Base-by-base conservation (phyloP, 805 yeast genomes). In the Priceomyces medius region DNA sequence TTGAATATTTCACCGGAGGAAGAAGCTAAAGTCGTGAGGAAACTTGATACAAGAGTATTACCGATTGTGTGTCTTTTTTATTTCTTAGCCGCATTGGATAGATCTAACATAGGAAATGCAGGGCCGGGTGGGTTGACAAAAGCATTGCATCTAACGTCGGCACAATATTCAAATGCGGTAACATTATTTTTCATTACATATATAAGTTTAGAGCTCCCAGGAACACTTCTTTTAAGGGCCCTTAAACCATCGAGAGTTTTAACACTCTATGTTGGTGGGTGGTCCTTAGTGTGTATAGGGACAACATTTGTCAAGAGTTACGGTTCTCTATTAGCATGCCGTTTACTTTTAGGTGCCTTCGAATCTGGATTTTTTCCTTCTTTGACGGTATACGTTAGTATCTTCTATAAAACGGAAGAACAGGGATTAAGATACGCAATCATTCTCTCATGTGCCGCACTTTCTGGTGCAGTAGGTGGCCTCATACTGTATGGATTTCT, bases 61-160 rank as follows among this genome's bases (percentile, higher is more conserved):
- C 26, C 35, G 8, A 21, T 20, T 23, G 7, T 38, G 17, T 7
- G 43, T 66, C 16, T 55, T 71, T n/a, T n/a, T 32, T 76, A 74
- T 51, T 66, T 76, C 42, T 59, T 73, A 34, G 70, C 79, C 3
- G 66, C 68, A 36, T 58, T 79, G 42, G 84, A 79, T 56, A 68
- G 77, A 44, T 74, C 81, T 10, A 79, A 78, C 51, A 76, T 79
- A 40, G 83, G 83, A 49, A 79, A 79, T 51, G 83, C 83, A 7
- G 68, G 68, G 31, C 66, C 75, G 2, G 82, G 80, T 10, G 83
- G 84, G 3, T 48, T 79, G 45, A 56, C 65, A 0, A 61, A 61
- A 20, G 74, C 67, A 40, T 42, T 76, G 14, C 60, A 64, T 6
- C 53, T 76, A 19, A 50, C 57, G 0, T 65, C 64, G 1, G 57